phyloP scores from a whole-genome alignment of 1,284 basidiomycete species.

The Bjerkandera adusta region DNA sequence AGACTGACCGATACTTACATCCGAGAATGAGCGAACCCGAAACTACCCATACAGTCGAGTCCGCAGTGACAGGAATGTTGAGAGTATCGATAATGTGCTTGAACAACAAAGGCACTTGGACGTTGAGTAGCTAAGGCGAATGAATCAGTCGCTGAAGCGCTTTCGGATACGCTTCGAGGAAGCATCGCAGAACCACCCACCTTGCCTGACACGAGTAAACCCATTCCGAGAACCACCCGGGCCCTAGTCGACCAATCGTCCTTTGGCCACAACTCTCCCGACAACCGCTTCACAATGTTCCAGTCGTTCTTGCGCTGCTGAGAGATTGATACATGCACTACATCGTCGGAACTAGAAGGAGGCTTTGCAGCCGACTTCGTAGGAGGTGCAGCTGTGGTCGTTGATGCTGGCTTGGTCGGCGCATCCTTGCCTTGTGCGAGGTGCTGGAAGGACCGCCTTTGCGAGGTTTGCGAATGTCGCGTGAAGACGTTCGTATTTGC shows the following conservation, averaged over 20 bases:
- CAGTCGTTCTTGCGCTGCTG: conserved; percentile 71
- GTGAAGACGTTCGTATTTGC: neutral
- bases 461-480: neutral
- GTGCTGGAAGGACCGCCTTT: conserved; percentile 11
- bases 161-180: conserved; percentile 25
- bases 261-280: conserved; percentile 73
- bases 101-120: conserved; percentile 97
- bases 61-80: conserved; percentile 79
- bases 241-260: conserved; percentile 73
- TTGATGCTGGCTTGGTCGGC: neutral
- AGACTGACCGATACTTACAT: conserved; percentile 55
- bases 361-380: neutral
- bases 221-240: conserved; percentile 84
- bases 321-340: conserved; percentile 22
- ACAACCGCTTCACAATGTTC: conserved; percentile 60
- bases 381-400: neutral
- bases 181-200: conserved; percentile 38
- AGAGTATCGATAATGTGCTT: conserved; percentile 89
- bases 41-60: conserved; percentile 87
- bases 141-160: conserved; percentile 22
- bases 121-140: conserved; percentile 69
- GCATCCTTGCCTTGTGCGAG: conserved; percentile 3
- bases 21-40: conserved; percentile 89
- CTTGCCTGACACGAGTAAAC: conserved; percentile 85
- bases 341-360: conserved; percentile 9